A percentile compares a stretch with the other conserved stretches of the same genome.
Evolutionary conservation across 2,329 filamentous ascomycete species (phyloP).

Genomic region (Scedosporium boydii): DNA sequence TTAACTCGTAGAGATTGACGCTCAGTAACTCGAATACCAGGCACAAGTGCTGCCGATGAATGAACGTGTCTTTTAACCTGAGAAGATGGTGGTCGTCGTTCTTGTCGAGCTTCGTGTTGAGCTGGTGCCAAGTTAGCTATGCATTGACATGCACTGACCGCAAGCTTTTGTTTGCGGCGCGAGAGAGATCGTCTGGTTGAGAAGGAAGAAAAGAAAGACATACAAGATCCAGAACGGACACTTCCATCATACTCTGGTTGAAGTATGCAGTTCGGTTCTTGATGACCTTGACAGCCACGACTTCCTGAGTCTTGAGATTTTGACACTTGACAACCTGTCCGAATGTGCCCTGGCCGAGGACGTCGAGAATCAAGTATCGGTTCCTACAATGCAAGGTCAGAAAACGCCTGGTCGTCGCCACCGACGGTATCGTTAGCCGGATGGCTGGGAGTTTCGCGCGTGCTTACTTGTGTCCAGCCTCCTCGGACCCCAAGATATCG

Average conservation of each 20-base stretch:
- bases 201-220: conserved; percentile 16
- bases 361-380: conserved; percentile 92
- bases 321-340: conserved; percentile 99
- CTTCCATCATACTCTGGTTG: conserved; percentile 99
- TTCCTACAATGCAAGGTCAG: conserved; percentile 51
- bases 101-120: conserved; percentile 98
- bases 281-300: conserved; percentile 97
- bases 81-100: conserved; percentile 97
- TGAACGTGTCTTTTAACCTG: conserved; percentile 94
- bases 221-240: conserved; percentile 92
- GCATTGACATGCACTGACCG: not conserved
- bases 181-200: not conserved
- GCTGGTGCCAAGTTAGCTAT: conserved; percentile 36
- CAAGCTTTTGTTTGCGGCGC: conserved; percentile 6
- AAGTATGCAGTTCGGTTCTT: conserved; percentile 99
- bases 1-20: conserved; percentile 95
- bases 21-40: conserved; percentile 93
- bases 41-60: conserved; percentile 93
- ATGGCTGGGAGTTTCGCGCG: not conserved
- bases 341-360: conserved; percentile 94
- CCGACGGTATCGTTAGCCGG: not conserved
- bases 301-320: conserved; percentile 95
- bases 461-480: conserved; percentile 88
- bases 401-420: not conserved
- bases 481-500: conserved; percentile 94